Base-by-base conservation (phyloP, 208 protist species). In the Leishmania turanica region DNA sequence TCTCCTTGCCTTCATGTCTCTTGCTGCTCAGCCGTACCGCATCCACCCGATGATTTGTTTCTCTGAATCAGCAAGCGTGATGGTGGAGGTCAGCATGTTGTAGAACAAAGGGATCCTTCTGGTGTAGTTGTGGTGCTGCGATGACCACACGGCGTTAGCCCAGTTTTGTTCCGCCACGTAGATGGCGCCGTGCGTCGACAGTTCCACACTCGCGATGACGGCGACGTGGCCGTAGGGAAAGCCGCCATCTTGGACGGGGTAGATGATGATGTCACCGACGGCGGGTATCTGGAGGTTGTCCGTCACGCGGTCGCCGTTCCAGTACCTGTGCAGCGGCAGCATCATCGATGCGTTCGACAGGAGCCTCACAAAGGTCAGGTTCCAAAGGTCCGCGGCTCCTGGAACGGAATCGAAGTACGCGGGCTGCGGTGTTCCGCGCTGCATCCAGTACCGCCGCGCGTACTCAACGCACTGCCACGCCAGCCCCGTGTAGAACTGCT, bases 381-480 rank as follows among this genome's bases (percentile, higher is more conserved):
- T 84, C 92, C 94, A 97, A 81, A 97, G 95, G 78, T 97, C 92
- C 13, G 89, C 83, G 2, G 94, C 94, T 4, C 87, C 87, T 1
- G 85, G 80, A 3, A 97, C 90, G 21, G 60, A 75, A 2, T 74
- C 89, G 75, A 97, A 97, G 72, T 80, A 80, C 15, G 91, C 94
- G 9, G 85, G 88, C 71, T 76, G 64, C 17, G 93, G 91, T 0
- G 31, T 71, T 0, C 92, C 93, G 17, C 66, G 75, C 24, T 93
- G 82, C 90, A 96, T 94, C 92, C 92, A 96, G 85, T 96, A 97
- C 66, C 94, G 91, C 54, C 94, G 82, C 42, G 94, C 92, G 84
- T 93, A 97, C 88, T 97, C 92, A 34, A 97, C 92, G 72, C 94
- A 97, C 86, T 97, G 92, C 94, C 94, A 97, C 78, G 82, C 81